phyloP scores from a whole-genome alignment of 139 green algal species.

The Pleodorina starrii region DNA sequence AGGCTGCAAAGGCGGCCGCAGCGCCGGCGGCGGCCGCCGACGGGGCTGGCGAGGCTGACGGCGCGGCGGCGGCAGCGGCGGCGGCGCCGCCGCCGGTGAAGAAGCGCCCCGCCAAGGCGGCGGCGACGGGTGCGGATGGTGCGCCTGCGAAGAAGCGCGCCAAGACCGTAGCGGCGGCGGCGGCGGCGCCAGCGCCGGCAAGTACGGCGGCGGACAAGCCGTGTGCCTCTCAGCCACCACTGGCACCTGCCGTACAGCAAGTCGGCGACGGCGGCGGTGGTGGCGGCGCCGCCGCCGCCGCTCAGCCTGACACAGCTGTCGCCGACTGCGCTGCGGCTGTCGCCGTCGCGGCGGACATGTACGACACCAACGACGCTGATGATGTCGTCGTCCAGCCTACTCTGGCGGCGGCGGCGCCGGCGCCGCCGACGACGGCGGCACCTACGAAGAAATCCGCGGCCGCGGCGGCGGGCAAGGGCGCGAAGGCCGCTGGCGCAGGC shows the following conservation, averaged over 20 bases:
- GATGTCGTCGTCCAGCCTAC: background rate
- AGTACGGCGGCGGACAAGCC: background rate
- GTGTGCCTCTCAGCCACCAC: background rate
- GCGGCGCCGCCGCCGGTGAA: background rate
- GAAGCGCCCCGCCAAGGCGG: constrained; percentile 18
- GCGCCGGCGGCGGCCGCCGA: background rate
- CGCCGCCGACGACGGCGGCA: background rate
- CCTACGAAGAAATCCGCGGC: background rate
- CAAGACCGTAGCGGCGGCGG: background rate
- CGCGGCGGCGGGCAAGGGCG: background rate
- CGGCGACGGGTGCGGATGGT: background rate
- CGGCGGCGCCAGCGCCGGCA: background rate
- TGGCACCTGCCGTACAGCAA: background rate
- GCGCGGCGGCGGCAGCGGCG: background rate
- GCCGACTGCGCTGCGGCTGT: background rate
- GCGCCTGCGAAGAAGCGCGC: background rate
- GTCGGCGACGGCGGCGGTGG: background rate
- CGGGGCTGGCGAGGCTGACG: background rate
- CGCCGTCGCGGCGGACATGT: background rate
- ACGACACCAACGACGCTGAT: background rate
- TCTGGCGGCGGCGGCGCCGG: background rate
- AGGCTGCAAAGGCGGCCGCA: background rate
- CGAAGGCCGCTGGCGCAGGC: background rate
- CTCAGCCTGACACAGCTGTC: background rate
- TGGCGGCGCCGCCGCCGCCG: too few species aligned